Evolutionary conservation across 75 land plant species (phyloP), one percentile per base, ranked within the genome.

Genomic region (Azolla pinnata): DNA sequence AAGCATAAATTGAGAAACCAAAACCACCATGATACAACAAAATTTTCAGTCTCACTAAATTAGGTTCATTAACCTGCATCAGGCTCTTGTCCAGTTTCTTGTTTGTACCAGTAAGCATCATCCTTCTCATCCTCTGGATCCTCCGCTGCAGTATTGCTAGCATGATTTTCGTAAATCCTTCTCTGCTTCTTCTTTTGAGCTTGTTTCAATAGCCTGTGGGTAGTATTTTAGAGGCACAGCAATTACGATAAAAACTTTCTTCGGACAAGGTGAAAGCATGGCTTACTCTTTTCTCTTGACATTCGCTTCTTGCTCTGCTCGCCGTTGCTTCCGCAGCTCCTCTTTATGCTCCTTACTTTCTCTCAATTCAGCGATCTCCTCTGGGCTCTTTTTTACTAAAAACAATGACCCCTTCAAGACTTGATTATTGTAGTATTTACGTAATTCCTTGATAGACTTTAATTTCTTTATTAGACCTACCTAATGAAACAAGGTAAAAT

Each of bases 31-130:
- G 7, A 8, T 7, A 38, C 42, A 8, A 14, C 7, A 14, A 14
- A 7, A 38, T 14, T 14, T 21, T 4, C 57, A 55, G 27, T 24
- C 57, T 17, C 57, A 26, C 21, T 2, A 26, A 33, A 7, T 35
- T n/a, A n/a, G n/a, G 27, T 18, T 16, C 12, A 51, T 33, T 21
- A 55, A 77, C 80, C 80, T 77, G 79, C 57, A 63, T 74, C 80
- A 42, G 80, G 80, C 54, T 77, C 80, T 53, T 77, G 70, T 56
- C 80, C 80, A 18, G 75, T 79, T 74, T 77, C 80, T 33, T 67
- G 60, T 31, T 79, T 45, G 44, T 77, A 77, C 78, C 78, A 77
- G 46, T 76, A 77, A 10, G 53, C 60, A 73, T 74, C 80, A 25
- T 73, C 77, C 16, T 55, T 45, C 31, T 76, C 78, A 17, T 68